Evolutionary conservation across 768 basidiomycete species (phyloP), one percentile per base, ranked within the genome.

Genomic region (Lactarius sp.): DNA sequence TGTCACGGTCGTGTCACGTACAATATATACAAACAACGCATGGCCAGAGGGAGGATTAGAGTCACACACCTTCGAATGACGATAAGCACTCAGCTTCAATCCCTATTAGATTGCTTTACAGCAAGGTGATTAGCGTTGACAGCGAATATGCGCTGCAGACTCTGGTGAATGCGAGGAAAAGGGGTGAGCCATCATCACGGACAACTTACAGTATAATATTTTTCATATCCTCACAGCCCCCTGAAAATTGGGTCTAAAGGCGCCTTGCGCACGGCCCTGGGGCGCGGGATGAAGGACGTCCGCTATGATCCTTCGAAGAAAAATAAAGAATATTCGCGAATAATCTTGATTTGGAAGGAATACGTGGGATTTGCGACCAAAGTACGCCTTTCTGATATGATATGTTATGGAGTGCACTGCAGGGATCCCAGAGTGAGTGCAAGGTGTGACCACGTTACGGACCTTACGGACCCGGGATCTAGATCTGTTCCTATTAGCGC

Each of bases 381-480:
- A 55, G 58, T 55, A 50, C 39, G 49, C 44, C 27, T 14, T 51
- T 58, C 52, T 54, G 52, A 20, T 54, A 39, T 54, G 31, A 20
- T 54, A 39, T 54, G 31, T 36, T 52, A 44, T 59, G 57, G 31
- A 18, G 52, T 49, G 62, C 44, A 56, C 33, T 41, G 53, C 22
- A 18, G 41, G 50, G 41, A 42, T n/a, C 14, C 33, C 47, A 33
- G 52, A 27, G 37, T 55, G 51, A 34, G 56, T 22, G 47, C 57
- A 14, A 59, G 39, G 64, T 51, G 63, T 64, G 63, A 60, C 53
- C 22, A 31, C 47, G 59, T 64, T 44, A 64, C 63, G 53, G 59
- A 14, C 20, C 52, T 64, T 44, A 64, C 59, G 50, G 54, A 20
- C 13, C 57, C 52, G 36, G 56, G 49, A 62, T 56, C 44, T 22